Base-by-base conservation (phyloP, 495 filamentous ascomycete genomes). In the Annulohypoxylon moriforme region DNA sequence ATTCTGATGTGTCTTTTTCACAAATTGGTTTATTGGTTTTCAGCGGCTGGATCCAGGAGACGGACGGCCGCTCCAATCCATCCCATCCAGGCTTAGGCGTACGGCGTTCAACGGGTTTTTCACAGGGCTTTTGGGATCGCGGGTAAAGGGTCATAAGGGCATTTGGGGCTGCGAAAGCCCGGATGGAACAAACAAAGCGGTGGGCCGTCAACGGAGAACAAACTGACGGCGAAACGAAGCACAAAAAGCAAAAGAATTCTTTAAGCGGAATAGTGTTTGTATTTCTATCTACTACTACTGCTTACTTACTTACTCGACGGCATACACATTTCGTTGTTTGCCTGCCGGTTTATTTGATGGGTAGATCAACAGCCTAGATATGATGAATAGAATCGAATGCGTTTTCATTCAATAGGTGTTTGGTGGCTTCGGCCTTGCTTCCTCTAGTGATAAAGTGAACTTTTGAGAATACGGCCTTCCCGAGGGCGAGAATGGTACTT, bases 321-420 rank as follows among this genome's bases (percentile, higher is more conserved):
- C 61, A 61, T 56, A 56, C n/a, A 62, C 64, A 60, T 50, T n/a
- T n/a, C n/a, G n/a, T n/a, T n/a, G n/a, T n/a, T n/a, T 25, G 42
- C 57, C 42, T 58, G 42, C 47, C 47, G 44, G 65, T 14, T 36
- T 50, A 61, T 66, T 55, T 62, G 46, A 62, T 58, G 56, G 56
- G 61, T 73, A 69, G 60, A 66, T 40, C 36, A 6, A 24, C 62
- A 50, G 65, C 61, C 61, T 69, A 73, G 71, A 69, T 63, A 66
- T 66, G 71, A 68, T 44, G 66, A 56, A 69, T 73, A 73, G 71
- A 73, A 69, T 60, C 70, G 47, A 68, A 64, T 58, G 61, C 50
- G 27, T 69, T 68, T 57, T 58, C 31, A 57, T 38, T 73, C n/a
- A 60, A 25, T 44, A 13, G 31, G 4, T 8, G 2, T n/a, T 56